Conservation (phyloP, 164 flowering plant species). For the Brasenia schreberi region DNA sequence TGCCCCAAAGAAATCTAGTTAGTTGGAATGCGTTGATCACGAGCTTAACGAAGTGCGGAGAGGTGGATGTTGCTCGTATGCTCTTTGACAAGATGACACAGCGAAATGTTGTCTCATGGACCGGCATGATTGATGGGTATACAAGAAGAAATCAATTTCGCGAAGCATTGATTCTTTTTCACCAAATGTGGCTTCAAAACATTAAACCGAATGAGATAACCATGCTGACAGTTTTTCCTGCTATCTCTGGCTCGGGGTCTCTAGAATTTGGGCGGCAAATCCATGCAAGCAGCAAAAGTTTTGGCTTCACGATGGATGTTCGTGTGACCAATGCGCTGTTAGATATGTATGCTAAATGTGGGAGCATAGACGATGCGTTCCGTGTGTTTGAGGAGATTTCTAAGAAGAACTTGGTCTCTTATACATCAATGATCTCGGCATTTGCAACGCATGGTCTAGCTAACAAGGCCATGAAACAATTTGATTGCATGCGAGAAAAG, state of each 20-base stretch:
- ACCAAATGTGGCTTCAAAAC: conserved; percentile 8
- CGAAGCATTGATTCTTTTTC: conserved; percentile 12
- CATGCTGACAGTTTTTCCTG: conserved; percentile 11
- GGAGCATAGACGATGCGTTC: conserved; percentile 17
- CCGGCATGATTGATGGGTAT: conserved; percentile 19
- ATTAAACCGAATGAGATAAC: conserved; percentile 14
- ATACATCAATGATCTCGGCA: conserved; percentile 16
- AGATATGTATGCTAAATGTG: conserved; percentile 40
- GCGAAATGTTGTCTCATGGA: conserved; percentile 15
- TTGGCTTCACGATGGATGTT: conserved; percentile 7
- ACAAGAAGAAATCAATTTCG: conserved; percentile 7
- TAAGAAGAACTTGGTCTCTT: conserved; percentile 13
- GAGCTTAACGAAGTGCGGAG: conserved; percentile 15
- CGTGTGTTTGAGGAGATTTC: conserved; percentile 10
- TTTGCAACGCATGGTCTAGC: conserved; percentile 16
- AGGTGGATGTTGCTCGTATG: conserved; percentile 8
- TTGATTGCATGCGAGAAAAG: conserved; percentile 12
- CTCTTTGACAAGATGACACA: conserved; percentile 12
- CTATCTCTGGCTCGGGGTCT: conserved; percentile 10
- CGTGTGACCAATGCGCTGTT: conserved; percentile 14
- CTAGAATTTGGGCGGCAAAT: conserved; percentile 7
- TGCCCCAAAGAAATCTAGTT: conserved; percentile 13
- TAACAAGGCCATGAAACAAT: conserved; percentile 8
- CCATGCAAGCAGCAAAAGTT: conserved; percentile 9
- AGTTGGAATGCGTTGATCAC: conserved; percentile 21